phyloP scores from a whole-genome alignment of 805 yeast genomes.

The Metschnikowia rubicola region DNA sequence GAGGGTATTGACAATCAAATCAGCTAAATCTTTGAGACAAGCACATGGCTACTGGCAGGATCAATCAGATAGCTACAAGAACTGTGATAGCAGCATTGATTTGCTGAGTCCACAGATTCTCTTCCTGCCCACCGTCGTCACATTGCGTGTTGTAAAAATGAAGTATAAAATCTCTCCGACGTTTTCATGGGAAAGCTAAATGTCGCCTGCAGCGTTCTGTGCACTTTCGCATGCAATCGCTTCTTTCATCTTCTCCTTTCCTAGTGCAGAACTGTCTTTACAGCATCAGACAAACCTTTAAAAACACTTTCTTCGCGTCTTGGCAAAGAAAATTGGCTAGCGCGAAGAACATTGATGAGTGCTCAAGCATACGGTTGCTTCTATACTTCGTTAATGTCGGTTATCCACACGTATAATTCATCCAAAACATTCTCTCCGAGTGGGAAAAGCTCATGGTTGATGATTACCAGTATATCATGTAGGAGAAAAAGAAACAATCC shows the following conservation, averaged over 20 bases:
- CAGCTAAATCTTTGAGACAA: conserved; percentile 44
- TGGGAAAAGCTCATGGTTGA: conserved; percentile 24
- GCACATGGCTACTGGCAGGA: conserved; percentile 45
- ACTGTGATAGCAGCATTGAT: neutral
- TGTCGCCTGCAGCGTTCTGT: conserved; percentile 23
- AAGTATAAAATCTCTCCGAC: conserved; percentile 46
- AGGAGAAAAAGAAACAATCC: too few relatives aligned
- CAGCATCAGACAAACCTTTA: conserved; percentile 13
- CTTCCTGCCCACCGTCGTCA: too few relatives aligned
- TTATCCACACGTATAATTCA: conserved; percentile 25
- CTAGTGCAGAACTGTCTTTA: conserved; percentile 23
- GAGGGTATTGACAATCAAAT: too few relatives aligned
- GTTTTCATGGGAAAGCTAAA: conserved; percentile 21
- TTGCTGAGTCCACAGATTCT: too few relatives aligned
- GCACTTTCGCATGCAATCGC: conserved; percentile 17
- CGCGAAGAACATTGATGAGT: conserved; percentile 46
- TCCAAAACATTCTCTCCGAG: conserved; percentile 18
- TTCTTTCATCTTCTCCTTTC: conserved; percentile 30
- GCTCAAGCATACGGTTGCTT: conserved; percentile 45
- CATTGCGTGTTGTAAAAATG: conserved; percentile 16
- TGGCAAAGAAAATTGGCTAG: conserved; percentile 30
- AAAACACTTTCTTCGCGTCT: conserved; percentile 7
- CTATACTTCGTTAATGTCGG: conserved; percentile 37
- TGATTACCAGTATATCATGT: too few relatives aligned
- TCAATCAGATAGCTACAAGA: conserved; percentile 41